Percentiles rank a stretch among this genome's conserved stretches.
Evolutionary conservation across 2,329 filamentous ascomycete genomes (phyloP).

Genomic region (Fusarium nisikadoi): DNA sequence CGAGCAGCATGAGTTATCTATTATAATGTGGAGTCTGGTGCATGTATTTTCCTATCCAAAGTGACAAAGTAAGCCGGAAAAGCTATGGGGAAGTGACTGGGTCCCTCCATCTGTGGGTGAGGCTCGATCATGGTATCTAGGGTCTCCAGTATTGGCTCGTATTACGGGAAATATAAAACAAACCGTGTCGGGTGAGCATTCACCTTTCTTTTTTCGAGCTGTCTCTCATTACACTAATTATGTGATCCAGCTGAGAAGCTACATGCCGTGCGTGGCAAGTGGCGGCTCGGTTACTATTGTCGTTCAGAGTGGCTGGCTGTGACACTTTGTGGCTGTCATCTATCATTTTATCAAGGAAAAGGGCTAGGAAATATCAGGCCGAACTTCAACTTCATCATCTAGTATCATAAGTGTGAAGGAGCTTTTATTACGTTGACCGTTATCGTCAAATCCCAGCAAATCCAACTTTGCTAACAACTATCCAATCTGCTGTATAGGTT

Average conservation of each 20-base stretch:
- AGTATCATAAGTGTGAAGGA: not conserved
- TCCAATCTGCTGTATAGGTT: too few relatives aligned
- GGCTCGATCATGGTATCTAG: rapidly evolving
- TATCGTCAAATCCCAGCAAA: too few relatives aligned
- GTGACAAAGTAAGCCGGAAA: too few relatives aligned
- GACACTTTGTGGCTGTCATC: not conserved
- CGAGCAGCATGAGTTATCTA: not conserved
- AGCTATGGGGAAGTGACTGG: rapidly evolving
- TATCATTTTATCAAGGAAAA: not conserved
- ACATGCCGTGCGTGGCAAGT: not conserved
- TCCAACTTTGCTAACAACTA: too few relatives aligned
- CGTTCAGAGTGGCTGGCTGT: not conserved
- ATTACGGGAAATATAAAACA: rapidly evolving
- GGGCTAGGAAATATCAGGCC: rapidly evolving
- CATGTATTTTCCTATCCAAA: too few relatives aligned
- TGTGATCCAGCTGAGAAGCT: not conserved
- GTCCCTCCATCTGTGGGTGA: rapidly evolving
- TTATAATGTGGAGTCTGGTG: rapidly evolving
- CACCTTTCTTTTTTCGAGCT: rapidly evolving
- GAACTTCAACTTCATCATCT: not conserved
- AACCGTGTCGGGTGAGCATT: rapidly evolving
- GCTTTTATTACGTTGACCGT: too few relatives aligned
- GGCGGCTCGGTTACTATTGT: not conserved
- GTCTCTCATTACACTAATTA: not conserved
- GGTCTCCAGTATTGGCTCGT: rapidly evolving